Percentiles rank a stretch among this genome's conserved stretches.
Conservation (phyloP, 2,329 filamentous ascomycete species). For the Pyrenochaeta sp. region DNA sequence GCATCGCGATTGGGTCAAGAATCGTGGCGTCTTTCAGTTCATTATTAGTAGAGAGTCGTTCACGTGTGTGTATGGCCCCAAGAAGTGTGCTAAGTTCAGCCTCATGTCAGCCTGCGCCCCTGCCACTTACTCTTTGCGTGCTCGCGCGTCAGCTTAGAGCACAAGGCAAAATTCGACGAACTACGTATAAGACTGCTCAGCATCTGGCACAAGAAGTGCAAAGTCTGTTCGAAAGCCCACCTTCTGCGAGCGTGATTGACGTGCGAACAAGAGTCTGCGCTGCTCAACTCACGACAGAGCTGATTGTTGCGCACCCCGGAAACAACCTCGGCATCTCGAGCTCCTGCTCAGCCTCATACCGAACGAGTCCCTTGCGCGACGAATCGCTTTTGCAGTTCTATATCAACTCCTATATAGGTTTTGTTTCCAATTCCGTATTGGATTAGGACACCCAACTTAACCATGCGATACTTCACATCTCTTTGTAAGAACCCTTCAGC, state of each 20-base stretch:
- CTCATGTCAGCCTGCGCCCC: constrained; percentile 5
- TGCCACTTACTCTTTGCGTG: constrained; percentile 4
- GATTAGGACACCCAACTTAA: not conserved
- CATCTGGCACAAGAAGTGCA: not conserved
- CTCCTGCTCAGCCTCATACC: not conserved
- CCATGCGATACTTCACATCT: constrained; percentile 10
- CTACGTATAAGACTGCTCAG: not conserved
- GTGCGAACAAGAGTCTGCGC: not conserved
- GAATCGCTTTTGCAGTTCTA: not conserved
- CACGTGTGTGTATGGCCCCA: not conserved
- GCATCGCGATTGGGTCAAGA: too few species aligned
- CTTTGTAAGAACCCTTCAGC: constrained; percentile 6
- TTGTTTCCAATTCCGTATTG: not conserved
- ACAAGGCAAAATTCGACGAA: not conserved
- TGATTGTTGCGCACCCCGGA: not conserved
- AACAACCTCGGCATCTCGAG: not conserved
- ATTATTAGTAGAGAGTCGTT: not conserved
- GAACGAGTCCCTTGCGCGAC: not conserved
- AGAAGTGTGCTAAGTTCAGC: constrained; percentile 1
- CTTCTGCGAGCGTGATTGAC: not conserved
- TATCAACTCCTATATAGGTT: not conserved
- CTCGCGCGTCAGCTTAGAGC: not conserved
- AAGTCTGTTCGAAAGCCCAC: not conserved
- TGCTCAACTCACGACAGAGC: not conserved
- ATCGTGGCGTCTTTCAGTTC: not conserved